Base-by-base conservation (phyloP, 257 asterid species). In the Salvia miltiorrhiza region DNA sequence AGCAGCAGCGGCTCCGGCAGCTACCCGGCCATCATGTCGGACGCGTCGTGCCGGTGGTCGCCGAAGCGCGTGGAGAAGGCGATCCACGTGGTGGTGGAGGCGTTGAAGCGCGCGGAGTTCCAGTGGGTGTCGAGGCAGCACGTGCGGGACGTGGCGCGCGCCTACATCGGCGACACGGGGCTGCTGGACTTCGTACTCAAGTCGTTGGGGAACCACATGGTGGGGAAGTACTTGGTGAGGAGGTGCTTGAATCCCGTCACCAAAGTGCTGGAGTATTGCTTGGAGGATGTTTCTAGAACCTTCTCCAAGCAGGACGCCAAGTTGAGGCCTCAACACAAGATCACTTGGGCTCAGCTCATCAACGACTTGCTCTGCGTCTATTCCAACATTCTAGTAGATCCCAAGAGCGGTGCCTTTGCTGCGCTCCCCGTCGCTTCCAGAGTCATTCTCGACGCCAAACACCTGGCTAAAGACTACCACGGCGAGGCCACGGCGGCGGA, bases 21-120 rank as follows among this genome's bases (percentile, higher is more conserved):
- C 74, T 79, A 83, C 48, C 85, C 84, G 5, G 86, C 90, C 21
- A 77, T 94, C 76, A 76, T 94, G 79, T 87, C 86, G 9, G 97
- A 92, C 49, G 70, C 88, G 6, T 85, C 97, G 1, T 94, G 99
- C 74, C 77, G 99, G 48, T 94, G 99, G 99, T 94, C 99, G 0
- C 90, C 96, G 2, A 91, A 89, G 72, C 91, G 99, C 1, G 93
- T 94, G 2, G 97, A 91, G 41, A 91, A 89, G 95, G 97, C 99
- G 14, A 89, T 92, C 17, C 87, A 83, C 62, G 99, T 87, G 53
- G 90, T 94, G n/a, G 86, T 94, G 13, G 97, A 94, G 64, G 90
- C 97, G 52, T 79, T 91, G 4, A 91, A 94, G 71, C 77, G 83
- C 24, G 89, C 96, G 3, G 88, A 94, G 65, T 82, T 62, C 5